Evolutionary conservation across 202 grass and related monocot genomes (phyloP), one percentile per base, ranked within the genome.

Genomic region (Zoysia matrella): DNA sequence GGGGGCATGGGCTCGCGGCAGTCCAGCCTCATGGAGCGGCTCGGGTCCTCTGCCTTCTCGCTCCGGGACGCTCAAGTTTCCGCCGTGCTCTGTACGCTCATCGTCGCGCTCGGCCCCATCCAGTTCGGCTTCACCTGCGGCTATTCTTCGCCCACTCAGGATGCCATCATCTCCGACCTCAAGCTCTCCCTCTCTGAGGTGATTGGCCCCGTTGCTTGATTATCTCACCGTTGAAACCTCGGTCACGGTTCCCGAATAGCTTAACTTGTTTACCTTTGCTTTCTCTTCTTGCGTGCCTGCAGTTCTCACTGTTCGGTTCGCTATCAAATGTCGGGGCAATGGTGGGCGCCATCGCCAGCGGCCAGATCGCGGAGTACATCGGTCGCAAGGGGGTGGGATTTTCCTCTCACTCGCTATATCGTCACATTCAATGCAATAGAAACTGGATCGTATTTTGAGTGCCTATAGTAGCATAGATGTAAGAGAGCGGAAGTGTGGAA

Each of bases 311-410:
- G 43, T 89, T 94, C 14, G 89, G 86, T 3, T 94, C 92, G 12
- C 74, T 91, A 2, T 94, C 92, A 0, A 91, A 94, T 1, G 89
- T 94, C 30, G 92, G 92, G 67, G 89, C 86, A 0, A 89, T 91
- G 89, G 74, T 91, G 71, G 92, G 89, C 3, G 89, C 89, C 74
- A 91, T 94, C 9, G 74, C 89, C 36, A 91, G 92, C 30, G 86
- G 92, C 1, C 89, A 91, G 84, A 82, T 94, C 41, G 92, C 92
- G 2, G 92, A 91, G 78, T 91, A 91, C 67, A 83, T 91, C 65
- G 86, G 92, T 10, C 89, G 86, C 14, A 89, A 87, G 60, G 89
- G 86, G 84, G 92, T 91, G 72, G 85, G 86, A 1, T 4, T 63
- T 36, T 36, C 6, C 0, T 64, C 11, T 51, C 5, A 7, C 49